Evolutionary conservation across 2,329 filamentous ascomycete genomes (phyloP), one percentile per base, ranked within the genome.

Genomic region (Zasmidium citrigriseum): DNA sequence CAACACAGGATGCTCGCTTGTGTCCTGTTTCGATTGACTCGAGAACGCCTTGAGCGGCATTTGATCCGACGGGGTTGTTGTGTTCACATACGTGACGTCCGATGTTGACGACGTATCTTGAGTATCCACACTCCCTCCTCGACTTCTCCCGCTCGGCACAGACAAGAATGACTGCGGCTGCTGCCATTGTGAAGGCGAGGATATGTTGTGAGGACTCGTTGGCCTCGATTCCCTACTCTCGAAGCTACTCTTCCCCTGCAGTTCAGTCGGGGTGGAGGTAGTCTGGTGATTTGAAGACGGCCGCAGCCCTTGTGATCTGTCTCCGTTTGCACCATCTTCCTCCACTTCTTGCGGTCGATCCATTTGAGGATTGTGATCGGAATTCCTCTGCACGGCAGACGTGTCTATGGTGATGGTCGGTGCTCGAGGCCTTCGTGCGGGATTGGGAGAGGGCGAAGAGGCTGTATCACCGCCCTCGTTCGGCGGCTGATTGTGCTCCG

Each of bases 101-200:
- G 86, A 86, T 58, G 82, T 80, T 10, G 81, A 83, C 55, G 80
- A 77, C 38, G 78, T 75, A 18, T 82, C 80, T 48, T 85, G 82
- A 11, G 86, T 89, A 67, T 90, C 88, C 50, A 90, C 71, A 1
- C 87, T 89, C 63, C 84, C 86, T 2, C 86, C 86, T 64, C 87
- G 79, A 56, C 86, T 87, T 57, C 86, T 78, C n/a, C 80, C 73
- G 2, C 81, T 82, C 2, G 87, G 87, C 1, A 90, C 87, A 0
- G 85, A 80, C 27, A 89, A 77, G 67, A 86, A 87, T 54, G 82
- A 83, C 20, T 80, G 76, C 4, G 80, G 74, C 24, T 84, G 83
- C 27, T 77, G 77, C 79, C 77, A 77, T 64, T 80, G 82, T 20
- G 81, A 80, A 2, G 86, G 86, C 11, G 86, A 88, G 0, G 85